These are phyloP conservation scores for Parafenestella ontariensis DNA, from an alignment of 2,329 filamentous ascomycete species.

Conservation along the genomic window DNA sequence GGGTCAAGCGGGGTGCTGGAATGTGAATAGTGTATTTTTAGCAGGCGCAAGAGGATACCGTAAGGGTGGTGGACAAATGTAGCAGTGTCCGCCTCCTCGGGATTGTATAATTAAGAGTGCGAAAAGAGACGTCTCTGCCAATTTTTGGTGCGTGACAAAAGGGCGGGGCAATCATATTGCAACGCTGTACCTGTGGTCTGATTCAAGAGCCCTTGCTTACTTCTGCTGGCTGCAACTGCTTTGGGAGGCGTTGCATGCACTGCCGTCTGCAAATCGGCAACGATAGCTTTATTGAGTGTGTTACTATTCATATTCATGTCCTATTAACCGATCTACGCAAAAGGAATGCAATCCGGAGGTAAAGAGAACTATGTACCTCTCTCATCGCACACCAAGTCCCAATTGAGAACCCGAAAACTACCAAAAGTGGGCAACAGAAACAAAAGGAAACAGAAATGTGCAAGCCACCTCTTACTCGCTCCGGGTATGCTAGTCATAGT, in stretches of 20 bases:
- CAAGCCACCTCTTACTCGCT: conserved; percentile 30
- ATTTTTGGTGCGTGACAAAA: background rate
- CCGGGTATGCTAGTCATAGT: conserved; percentile 45
- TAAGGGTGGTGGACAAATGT: background rate
- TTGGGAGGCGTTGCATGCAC: background rate
- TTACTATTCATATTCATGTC: background rate
- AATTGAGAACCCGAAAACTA: background rate
- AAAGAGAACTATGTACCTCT: conserved; percentile 13
- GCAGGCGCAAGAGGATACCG: background rate
- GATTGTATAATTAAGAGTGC: background rate
- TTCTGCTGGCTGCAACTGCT: background rate
- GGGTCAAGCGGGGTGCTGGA: background rate
- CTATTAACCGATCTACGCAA: background rate
- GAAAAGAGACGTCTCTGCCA: background rate
- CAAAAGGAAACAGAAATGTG: conserved; percentile 20
- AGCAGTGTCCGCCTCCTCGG: background rate
- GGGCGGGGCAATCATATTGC: background rate
- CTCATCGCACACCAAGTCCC: background rate
- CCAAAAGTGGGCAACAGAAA: conserved; percentile 7
- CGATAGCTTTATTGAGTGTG: background rate
- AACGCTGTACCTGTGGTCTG: background rate
- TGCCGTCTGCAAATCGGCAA: conserved; percentile 3
- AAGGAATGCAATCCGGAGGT: conserved; percentile 6
- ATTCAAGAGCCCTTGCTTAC: background rate
- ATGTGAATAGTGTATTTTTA: background rate